Percentiles rank a stretch among this genome's conserved stretches.
These are phyloP conservation scores for Vicia villosa DNA, from an alignment of 306 rosid species.

Conservation along the genomic window DNA sequence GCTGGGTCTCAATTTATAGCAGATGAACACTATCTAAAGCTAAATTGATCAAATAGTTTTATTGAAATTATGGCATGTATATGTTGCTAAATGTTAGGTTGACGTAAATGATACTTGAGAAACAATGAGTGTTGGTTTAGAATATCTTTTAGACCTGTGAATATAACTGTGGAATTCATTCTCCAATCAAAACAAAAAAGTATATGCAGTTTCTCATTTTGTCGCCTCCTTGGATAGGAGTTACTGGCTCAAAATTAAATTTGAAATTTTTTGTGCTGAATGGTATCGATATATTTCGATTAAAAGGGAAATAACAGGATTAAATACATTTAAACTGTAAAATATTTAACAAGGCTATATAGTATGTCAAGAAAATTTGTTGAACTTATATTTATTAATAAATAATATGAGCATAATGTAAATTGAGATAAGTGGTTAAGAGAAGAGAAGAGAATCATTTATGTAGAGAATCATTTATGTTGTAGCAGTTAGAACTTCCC, in stretches of 20 bases:
- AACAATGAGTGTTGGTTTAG: not conserved
- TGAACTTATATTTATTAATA: not conserved
- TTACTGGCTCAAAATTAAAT: not conserved
- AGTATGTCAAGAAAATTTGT: not conserved
- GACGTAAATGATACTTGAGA: not conserved
- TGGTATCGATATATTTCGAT: constrained; percentile 6
- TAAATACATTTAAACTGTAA: constrained; percentile 9
- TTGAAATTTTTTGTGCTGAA: not conserved
- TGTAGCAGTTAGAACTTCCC: no score
- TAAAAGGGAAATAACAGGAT: not conserved
- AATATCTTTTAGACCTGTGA: constrained; percentile 26
- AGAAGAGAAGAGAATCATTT: no score
- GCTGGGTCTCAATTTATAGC: constrained; percentile 1
- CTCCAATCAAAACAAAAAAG: not conserved
- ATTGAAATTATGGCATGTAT: not conserved
- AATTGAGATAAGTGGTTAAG: not conserved
- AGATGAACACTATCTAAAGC: constrained; percentile 1
- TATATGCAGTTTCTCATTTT: not conserved
- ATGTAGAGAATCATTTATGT: no score
- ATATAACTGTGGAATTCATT: not conserved
- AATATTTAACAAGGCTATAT: not conserved
- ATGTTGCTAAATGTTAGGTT: constrained; percentile 6
- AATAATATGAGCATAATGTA: not conserved
- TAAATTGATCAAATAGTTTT: not conserved
- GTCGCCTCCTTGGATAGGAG: not conserved